A percentile compares a stretch with the other conserved stretches of the same genome.
Conservation (phyloP, 371 early-diverging fungal genomes). For the Synchytrium microbalum region DNA sequence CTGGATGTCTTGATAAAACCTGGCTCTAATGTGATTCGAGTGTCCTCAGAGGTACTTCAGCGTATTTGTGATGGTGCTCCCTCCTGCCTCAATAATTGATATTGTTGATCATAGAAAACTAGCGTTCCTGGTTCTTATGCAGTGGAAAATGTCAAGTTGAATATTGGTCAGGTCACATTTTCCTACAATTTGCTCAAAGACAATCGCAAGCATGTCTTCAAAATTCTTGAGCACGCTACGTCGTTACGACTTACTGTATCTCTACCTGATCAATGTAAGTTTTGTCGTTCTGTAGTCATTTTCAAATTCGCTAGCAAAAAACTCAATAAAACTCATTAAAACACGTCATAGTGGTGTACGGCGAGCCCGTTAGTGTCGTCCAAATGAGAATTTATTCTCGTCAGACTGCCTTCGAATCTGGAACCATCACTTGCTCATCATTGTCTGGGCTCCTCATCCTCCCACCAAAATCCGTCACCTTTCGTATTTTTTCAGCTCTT, state of each 20-base stretch:
- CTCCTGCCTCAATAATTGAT: not conserved
- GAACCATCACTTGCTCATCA: not conserved
- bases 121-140: conserved; percentile 57
- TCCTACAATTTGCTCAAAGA: conserved; percentile 54
- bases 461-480: not conserved
- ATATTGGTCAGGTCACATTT: conserved; percentile 49
- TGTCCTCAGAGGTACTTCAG: not conserved
- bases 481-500: not conserved
- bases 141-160: conserved; percentile 52
- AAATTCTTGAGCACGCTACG: not conserved
- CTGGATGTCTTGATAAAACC: not conserved
- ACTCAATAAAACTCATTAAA: too few relatives aligned
- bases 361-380: not conserved
- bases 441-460: not conserved
- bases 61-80: too few relatives aligned
- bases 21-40: not conserved
- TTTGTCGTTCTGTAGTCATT: too few relatives aligned
- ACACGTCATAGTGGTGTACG: not conserved
- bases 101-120: conserved; percentile 25
- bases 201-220: conserved; percentile 34
- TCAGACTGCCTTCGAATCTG: not conserved
- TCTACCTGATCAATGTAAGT: not conserved
- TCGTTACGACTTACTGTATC: not conserved
- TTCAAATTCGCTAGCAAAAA: too few relatives aligned
- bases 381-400: not conserved